These are phyloP conservation scores for Trichosporon sp. DNA, from an alignment of 1,284 basidiomycete genomes.

Conservation along the genomic window DNA sequence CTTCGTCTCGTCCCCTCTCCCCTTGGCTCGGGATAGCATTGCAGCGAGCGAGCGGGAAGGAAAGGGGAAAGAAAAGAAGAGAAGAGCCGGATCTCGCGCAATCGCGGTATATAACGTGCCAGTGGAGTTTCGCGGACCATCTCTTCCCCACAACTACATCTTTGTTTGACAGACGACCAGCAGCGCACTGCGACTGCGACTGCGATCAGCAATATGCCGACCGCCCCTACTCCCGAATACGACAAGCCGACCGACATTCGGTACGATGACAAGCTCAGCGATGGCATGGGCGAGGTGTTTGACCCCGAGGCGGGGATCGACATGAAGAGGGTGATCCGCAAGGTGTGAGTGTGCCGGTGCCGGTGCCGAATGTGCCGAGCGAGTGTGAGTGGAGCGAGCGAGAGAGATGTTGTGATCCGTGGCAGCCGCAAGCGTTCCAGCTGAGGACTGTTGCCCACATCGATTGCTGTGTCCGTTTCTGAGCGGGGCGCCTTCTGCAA, in stretches of 20 bases:
- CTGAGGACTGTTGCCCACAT: too few species aligned
- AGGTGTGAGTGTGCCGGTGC: background rate
- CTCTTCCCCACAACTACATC: background rate
- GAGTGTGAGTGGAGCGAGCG: background rate
- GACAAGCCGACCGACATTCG: background rate
- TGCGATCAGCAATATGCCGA: background rate
- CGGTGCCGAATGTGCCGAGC: background rate
- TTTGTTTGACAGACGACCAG: background rate
- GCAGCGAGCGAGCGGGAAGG: background rate
- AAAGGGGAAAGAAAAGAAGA: too few species aligned
- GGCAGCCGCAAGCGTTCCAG: background rate
- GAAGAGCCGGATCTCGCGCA: too few species aligned
- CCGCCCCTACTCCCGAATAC: background rate
- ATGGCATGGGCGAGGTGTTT: background rate
- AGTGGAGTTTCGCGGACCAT: background rate
- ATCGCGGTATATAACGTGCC: background rate
- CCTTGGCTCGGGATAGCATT: too few species aligned
- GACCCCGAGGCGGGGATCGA: background rate
- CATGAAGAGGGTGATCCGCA: conserved; percentile 2
- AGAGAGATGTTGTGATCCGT: background rate
- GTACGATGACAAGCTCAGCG: background rate
- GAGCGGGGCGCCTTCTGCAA: too few species aligned
- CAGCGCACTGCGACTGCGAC: background rate
- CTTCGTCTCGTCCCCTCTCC: too few species aligned
- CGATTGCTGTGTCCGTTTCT: too few species aligned